Evolutionary conservation across 2,329 filamentous ascomycete species (phyloP), one percentile per base, ranked within the genome.

Genomic region (Colletotrichum sp.): DNA sequence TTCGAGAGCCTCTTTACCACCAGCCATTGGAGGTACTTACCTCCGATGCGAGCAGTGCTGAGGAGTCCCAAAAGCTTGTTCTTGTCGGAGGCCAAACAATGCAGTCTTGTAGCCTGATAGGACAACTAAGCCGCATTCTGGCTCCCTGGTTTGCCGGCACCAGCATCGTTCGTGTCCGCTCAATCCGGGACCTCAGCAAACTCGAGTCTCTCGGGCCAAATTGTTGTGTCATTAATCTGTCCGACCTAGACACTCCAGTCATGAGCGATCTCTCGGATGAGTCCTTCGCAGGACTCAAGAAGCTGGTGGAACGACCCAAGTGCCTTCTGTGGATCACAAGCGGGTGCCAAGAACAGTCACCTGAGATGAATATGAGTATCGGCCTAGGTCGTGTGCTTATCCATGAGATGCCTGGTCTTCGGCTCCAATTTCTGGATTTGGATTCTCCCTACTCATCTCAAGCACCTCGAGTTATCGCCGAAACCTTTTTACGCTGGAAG

Each of bases 201-300:
- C 18, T 30, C 4, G 58, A 61, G 18, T n/a, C 18, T 13, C 7
- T 61, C 4, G 58, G 58, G 18, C 5, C 9, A 30, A 34, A n/a
- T 13, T 61, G 26, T 61, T 30, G 14, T 1, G 28, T 61, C 28
- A 34, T 61, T 28, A 61, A 61, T 30, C 18, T 61, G 1, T 14
- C 61, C 26, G 71, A 74, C 38, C 48, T 74, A 34, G 77, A 80
- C 13, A 58, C 62, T 13, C 64, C 75, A 13, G 77, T 84, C 12
- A 77, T 83, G 13, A 78, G 80, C 6, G 82, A 84, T 26, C 79
- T 89, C 24, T 71, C 79, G 0, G 59, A 85, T 83, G 59, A 56
- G 3, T 77, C 71, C 9, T 71, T 80, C 55, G 73, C 74, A 2
- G 76, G 66, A 5, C 52, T 80, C 16, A 78, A 80, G 30, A 61